Base-by-base conservation (phyloP, 257 asterid species). In the Dorcoceras hygrometricum region DNA sequence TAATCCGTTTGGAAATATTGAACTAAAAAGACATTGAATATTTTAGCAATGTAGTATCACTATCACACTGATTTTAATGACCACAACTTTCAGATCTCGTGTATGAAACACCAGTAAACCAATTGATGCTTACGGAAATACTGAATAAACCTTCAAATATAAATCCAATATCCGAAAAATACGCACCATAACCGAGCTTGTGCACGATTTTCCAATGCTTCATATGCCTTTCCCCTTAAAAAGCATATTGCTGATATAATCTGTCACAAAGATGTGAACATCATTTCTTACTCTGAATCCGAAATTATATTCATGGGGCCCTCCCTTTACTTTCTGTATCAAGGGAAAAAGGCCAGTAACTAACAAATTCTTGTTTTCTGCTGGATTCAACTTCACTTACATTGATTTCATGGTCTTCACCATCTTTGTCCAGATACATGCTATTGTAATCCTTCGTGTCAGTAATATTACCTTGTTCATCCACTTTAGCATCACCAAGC, bases 331-430 rank as follows among this genome's bases (percentile, higher is more conserved):
- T 54, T 4, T 54, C 23, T 43, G 27, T 61, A 36, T 62, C 63
- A 25, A 43, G 28, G 4, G 62, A n/a, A 9, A 5, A 66, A 63
- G 39, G 71, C 69, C 46, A 72, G 71, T 66, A 51, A 56, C 62
- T 60, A 65, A 66, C 65, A 66, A 51, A 71, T 31, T 63, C 66
- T 68, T 51, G 25, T 28, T 67, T 51, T 71, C 23, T 43, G 50
- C 27, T 20, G 63, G 58, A 66, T 56, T 64, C 23, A 62, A 72
- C 63, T n/a, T 32, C 67, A 83, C 92, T 81, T 78, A 90, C 99
- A 79, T 90, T 90, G 73, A 94, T 94, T 81, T 94, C 99, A 60
- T 95, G 97, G 78, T 94, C 97, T 87, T 94, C 97, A 26, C 88
- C 81, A 67, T 94, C 99, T 86, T 88, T 94, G 70, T 94, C 96